Conservation (phyloP, 345 rosid species). For the Gossypium anomalum region DNA sequence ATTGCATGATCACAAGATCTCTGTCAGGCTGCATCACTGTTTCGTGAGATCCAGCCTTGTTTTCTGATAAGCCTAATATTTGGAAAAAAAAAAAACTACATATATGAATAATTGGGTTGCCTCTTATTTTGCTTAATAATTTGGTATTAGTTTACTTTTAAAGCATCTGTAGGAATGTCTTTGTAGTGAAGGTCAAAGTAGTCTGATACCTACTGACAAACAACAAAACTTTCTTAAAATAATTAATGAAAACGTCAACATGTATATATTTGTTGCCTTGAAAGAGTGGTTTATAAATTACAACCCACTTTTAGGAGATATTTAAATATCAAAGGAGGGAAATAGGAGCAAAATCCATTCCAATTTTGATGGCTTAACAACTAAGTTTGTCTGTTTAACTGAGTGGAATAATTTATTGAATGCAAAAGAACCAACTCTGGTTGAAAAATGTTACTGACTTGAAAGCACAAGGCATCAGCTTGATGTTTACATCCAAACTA, state of each 20-base stretch:
- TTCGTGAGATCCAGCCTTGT: conserved; percentile 14
- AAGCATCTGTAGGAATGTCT: too few relatives aligned
- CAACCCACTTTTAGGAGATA: not conserved
- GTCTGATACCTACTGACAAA: not conserved
- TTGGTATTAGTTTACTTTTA: too few relatives aligned
- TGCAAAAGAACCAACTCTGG: not conserved
- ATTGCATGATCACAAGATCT: conserved; percentile 31
- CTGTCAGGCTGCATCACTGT: conserved; percentile 35
- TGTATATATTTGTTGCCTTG: too few relatives aligned
- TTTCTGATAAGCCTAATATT: not conserved
- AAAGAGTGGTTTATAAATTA: not conserved
- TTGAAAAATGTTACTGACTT: not conserved
- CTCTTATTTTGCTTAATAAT: too few relatives aligned
- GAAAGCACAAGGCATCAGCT: too few relatives aligned
- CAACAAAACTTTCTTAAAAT: not conserved
- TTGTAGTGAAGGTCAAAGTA: too few relatives aligned
- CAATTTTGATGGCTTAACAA: not conserved
- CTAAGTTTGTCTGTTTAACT: not conserved
- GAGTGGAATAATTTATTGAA: not conserved
- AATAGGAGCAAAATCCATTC: not conserved
- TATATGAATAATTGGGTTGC: too few relatives aligned
- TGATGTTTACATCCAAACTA: too few relatives aligned
- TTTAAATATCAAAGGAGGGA: not conserved
- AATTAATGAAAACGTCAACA: not conserved
- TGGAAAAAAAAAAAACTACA: too few relatives aligned